A percentile compares a stretch with the other conserved stretches of the same genome.
These are phyloP conservation scores for Myriosclerotinia duriaeana DNA, from an alignment of 2,329 filamentous ascomycete genomes.

Conservation along the genomic window DNA sequence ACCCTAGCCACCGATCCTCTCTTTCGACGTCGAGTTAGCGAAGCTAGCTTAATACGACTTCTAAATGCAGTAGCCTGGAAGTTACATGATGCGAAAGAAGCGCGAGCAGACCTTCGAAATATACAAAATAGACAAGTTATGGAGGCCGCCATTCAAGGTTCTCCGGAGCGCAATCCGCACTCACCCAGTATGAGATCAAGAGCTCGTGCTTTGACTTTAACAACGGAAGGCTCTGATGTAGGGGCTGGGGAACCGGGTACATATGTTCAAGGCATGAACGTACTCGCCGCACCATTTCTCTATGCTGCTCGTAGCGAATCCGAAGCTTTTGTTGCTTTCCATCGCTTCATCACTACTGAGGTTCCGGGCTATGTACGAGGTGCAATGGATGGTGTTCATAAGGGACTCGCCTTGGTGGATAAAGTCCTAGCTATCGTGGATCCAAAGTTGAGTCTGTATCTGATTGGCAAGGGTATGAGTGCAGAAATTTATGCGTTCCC, in stretches of 20 bases:
- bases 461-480: constrained; percentile 82
- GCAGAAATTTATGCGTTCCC: constrained; percentile 97
- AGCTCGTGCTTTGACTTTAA: constrained; percentile 58
- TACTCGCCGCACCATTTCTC: constrained; percentile 90
- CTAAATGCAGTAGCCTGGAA: constrained; percentile 95
- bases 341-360: constrained; percentile 81
- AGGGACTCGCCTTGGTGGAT: constrained; percentile 86
- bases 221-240: constrained; percentile 62
- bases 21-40: constrained; percentile 90
- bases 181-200: constrained; percentile 44
- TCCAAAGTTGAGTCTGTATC: constrained; percentile 77
- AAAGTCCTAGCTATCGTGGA: constrained; percentile 90
- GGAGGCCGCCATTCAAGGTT: constrained; percentile 35
- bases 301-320: constrained; percentile 93
- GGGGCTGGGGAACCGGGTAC: constrained; percentile 69
- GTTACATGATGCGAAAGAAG: constrained; percentile 72
- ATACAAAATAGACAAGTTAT: constrained; percentile 26
- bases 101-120: constrained; percentile 27
- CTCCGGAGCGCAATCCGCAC: constrained; percentile 35
- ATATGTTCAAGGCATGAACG: constrained; percentile 99
- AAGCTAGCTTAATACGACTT: constrained; percentile 89
- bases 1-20: constrained; percentile 96
- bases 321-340: constrained; percentile 89
- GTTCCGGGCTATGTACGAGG: constrained; percentile 92
- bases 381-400: constrained; percentile 96